Evolutionary conservation across 2,329 filamentous ascomycete species (phyloP), one percentile per base, ranked within the genome.

Genomic region (Sphaerostilbella broomeana): DNA sequence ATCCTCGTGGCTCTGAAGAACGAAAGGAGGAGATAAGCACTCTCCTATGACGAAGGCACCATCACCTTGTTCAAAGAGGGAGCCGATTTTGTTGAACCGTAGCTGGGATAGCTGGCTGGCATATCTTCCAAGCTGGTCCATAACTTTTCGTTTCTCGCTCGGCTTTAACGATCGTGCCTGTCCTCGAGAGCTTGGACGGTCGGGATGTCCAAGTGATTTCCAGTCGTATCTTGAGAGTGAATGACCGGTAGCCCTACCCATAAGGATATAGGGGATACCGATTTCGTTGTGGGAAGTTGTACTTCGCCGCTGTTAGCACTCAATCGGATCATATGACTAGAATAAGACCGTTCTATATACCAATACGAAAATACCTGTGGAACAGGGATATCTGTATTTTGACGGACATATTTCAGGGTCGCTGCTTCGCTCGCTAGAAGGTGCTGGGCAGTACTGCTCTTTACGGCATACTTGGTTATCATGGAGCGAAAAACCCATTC

Each of bases 371-470:
- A 57, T 31, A 59, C 50, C 35, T 57, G 50, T 43, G 56, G 56
- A 36, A 57, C 50, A 13, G 58, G 55, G 45, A 60, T 53, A 39
- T 52, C 50, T 13, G 48, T 55, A 40, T 56, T 43, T 30, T 47
- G 42, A 31, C 44, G 49, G 29, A 61, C 45, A 39, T 58, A 59
- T 46, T 47, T 52, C 5, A 58, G 42, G 4, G 54, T 59, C 20
- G 53, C 54, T 36, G 49, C 57, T 46, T 60, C 54, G 30, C 56
- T 59, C 35, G 43, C 53, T n/a, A 60, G 42, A 20, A 60, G 39
- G 40, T 45, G n/a, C n/a, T n/a, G n/a, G n/a, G n/a, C n/a, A n/a
- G n/a, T n/a, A n/a, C n/a, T n/a, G n/a, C n/a, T n/a, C n/a, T n/a
- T n/a, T n/a, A n/a, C n/a, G n/a, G n/a, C n/a, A n/a, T n/a, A n/a